A percentile compares a stretch with the other conserved stretches of the same genome.
Conservation (phyloP, 441 rosid species). For the Hura crepitans region DNA sequence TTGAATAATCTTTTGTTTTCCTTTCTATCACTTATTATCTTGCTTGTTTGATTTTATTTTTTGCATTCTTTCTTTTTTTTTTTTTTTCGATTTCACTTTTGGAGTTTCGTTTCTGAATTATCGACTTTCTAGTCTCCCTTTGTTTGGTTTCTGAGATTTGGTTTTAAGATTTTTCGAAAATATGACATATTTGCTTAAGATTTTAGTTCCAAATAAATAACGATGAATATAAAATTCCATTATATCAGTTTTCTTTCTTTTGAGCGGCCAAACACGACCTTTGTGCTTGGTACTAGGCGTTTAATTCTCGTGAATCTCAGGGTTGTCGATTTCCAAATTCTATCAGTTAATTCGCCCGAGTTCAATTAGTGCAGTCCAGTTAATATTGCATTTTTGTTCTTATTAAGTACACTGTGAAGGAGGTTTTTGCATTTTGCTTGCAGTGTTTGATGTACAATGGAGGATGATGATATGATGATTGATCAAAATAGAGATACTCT, state of each 20-base stretch:
- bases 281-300: neutral
- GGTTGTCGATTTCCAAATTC: neutral
- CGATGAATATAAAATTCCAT: neutral
- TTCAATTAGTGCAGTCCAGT: neutral
- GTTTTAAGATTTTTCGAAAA: neutral
- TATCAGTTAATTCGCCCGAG: neutral
- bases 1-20: too few species aligned
- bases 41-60: neutral
- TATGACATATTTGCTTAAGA: neutral
- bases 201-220: neutral
- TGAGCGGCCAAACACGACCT: neutral
- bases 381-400: neutral
- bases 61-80: too few species aligned
- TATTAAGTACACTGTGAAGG: neutral
- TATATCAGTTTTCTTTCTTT: neutral
- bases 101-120: neutral
- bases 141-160: conserved; percentile 3
- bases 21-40: neutral
- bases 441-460: conserved; percentile 27
- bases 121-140: neutral
- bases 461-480: conserved; percentile 38
- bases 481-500: conserved; percentile 30
- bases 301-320: neutral
- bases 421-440: neutral
- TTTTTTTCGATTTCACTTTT: too few species aligned